Evolutionary conservation across 2,329 filamentous ascomycete species (phyloP), one percentile per base, ranked within the genome.

Genomic region (Neoscytalidium dimidiatum): DNA sequence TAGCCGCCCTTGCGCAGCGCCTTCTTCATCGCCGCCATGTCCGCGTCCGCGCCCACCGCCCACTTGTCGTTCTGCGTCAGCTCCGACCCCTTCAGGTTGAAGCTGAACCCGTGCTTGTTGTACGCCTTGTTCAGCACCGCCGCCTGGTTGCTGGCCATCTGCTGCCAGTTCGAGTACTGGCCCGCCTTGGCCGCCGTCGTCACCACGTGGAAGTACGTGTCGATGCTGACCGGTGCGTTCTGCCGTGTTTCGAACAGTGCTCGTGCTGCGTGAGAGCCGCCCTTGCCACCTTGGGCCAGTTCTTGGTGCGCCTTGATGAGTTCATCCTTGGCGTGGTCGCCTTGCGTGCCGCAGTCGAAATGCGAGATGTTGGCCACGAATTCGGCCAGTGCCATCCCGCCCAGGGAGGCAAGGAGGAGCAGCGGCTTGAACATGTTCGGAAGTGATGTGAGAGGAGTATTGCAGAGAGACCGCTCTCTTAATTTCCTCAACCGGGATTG

Each of bases 1-100:
- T 88, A 88, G 43, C 73, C 81, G 60, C 86, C 85, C 65, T 80
- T 75, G 23, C 85, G 83, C 2, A 87, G 81, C 2, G 81, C 73
- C 26, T 74, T 71, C 72, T 87, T 88, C 82, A 87, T 84, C 9
- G 68, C 77, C 13, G 65, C 69, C 66, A 83, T 83, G 52, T 81
- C 71, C 9, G 17, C 21, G 68, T 83, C 81, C 64, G 80, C 82
- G 62, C 76, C 80, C 19, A 77, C 71, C 33, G 85, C 84, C 85
- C 85, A 87, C 51, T 75, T 76, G 68, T 85, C 81, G 75, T 86
- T 86, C 65, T 80, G 76, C 38, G 79, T 84, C 68, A 80, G 84
- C 26, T 80, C 82, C 31, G 83, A 77, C 65, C 81, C 80, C 62
- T 77, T 69, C 9, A 87, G 78, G 31, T 74, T 78, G 77, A 85